Evolutionary conservation across 2,329 filamentous ascomycete species (phyloP).

Genomic region (Metarhizium humberi): DNA sequence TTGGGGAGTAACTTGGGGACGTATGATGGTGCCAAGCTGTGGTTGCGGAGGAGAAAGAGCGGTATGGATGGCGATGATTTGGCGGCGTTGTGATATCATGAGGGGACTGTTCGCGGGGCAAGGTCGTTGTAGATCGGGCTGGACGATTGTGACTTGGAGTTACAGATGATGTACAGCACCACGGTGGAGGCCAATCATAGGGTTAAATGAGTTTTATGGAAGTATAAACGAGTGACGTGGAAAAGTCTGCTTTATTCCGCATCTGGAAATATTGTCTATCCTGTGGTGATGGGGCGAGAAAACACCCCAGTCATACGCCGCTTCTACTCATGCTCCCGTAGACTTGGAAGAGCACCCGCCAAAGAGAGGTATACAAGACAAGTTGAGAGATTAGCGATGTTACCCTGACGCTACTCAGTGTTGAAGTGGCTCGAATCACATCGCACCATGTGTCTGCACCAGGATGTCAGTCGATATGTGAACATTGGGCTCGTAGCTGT

Average conservation of each 20-base stretch:
- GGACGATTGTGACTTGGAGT: not conserved
- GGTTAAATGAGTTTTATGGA: not conserved
- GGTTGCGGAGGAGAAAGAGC: constrained; percentile 37
- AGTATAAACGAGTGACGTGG: not conserved
- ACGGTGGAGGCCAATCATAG: not conserved
- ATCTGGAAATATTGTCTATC: not conserved
- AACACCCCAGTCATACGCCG: not conserved
- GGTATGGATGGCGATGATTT: constrained; percentile 27
- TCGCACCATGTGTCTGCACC: too few relatives aligned
- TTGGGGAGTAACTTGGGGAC: constrained; percentile 77
- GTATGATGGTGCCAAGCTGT: constrained; percentile 71
- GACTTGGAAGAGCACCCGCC: too few relatives aligned
- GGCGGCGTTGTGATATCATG: constrained; percentile 14
- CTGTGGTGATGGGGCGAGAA: not conserved
- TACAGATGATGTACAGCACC: not conserved
- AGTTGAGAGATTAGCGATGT: not conserved
- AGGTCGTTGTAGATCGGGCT: not conserved
- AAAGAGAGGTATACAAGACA: not conserved
- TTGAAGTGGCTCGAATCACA: too few relatives aligned
- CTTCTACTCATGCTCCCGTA: too few relatives aligned
- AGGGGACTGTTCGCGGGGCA: not conserved
- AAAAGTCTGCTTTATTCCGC: not conserved
- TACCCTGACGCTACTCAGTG: too few relatives aligned
- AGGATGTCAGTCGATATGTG: too few relatives aligned
- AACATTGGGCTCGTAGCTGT: too few relatives aligned